These are phyloP conservation scores for Notholithocarpus densiflorus DNA, from an alignment of 306 rosid genomes.

Conservation along the genomic window DNA sequence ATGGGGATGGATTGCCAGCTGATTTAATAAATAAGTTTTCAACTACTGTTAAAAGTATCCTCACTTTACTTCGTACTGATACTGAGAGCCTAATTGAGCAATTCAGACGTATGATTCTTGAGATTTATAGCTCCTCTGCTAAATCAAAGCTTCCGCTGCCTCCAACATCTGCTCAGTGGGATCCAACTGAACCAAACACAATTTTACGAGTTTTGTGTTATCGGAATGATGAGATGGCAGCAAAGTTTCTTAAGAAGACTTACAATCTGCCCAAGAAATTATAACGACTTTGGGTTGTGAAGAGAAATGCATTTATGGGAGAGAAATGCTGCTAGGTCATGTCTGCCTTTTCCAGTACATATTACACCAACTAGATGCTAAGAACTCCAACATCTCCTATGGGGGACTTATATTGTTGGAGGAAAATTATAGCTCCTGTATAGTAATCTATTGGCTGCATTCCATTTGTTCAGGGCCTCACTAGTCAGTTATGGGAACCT, in stretches of 20 bases:
- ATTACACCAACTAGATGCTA: not conserved
- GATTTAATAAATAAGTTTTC: constrained; percentile 70
- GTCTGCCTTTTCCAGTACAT: not conserved
- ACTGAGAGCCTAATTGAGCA: constrained; percentile 62
- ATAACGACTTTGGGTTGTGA: constrained; percentile 25
- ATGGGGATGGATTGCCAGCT: constrained; percentile 85
- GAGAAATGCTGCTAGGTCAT: not conserved
- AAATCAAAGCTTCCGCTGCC: constrained; percentile 84
- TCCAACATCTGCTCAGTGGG: constrained; percentile 76
- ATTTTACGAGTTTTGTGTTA: constrained; percentile 75
- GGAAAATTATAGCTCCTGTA: constrained; percentile 2
- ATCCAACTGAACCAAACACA: constrained; percentile 80
- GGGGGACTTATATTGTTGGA: not conserved
- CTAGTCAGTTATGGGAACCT: not conserved
- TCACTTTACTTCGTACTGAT: constrained; percentile 50
- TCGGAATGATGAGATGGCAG: constrained; percentile 80
- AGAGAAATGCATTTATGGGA: not conserved
- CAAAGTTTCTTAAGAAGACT: constrained; percentile 89
- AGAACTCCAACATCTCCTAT: not conserved
- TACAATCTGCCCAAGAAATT: constrained; percentile 81
- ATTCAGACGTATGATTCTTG: constrained; percentile 44
- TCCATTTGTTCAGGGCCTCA: not conserved
- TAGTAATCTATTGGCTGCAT: constrained; percentile 6
- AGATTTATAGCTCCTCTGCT: constrained; percentile 50
- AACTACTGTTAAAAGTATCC: constrained; percentile 41